Conservation (phyloP, 2,329 filamentous ascomycete genomes). For the Macroventuria anomochaeta region DNA sequence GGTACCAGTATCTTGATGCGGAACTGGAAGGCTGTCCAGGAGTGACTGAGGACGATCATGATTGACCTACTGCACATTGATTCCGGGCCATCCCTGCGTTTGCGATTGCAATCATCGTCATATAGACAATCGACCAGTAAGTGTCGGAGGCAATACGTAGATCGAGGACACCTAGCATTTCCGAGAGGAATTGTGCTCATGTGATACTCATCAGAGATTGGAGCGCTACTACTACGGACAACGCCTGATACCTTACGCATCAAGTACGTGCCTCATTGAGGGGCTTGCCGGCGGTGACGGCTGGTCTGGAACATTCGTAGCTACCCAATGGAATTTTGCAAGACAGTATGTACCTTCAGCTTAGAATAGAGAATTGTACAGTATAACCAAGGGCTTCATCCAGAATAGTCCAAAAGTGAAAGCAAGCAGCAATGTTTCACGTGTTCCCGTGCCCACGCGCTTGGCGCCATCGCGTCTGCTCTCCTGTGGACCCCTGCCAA, state of each 20-base stretch:
- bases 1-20: conserved; percentile 75
- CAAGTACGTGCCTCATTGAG: neutral
- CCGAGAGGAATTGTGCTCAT: neutral
- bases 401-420: neutral
- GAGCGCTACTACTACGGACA: no score
- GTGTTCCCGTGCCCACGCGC: conserved; percentile 40
- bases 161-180: neutral
- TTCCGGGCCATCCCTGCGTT: neutral
- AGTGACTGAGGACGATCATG: conserved; percentile 80
- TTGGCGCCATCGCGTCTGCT: conserved; percentile 23
- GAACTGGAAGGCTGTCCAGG: conserved; percentile 90
- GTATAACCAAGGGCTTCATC: no score
- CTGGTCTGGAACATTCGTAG: neutral
- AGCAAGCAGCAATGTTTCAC: conserved; percentile 18
- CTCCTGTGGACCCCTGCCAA: conserved; percentile 12
- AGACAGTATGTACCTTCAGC: neutral
- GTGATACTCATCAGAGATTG: neutral
- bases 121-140: conserved; percentile 2
- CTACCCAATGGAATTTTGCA: conserved; percentile 1
- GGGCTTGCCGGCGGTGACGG: neutral
- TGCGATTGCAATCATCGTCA: neutral
- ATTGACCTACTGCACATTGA: conserved; percentile 50
- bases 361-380: no score
- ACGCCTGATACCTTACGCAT: no score
- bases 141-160: neutral